These are phyloP conservation scores for Eleusine coracana DNA, from an alignment of 176 grass and related monocot genomes.

Conservation along the genomic window DNA sequence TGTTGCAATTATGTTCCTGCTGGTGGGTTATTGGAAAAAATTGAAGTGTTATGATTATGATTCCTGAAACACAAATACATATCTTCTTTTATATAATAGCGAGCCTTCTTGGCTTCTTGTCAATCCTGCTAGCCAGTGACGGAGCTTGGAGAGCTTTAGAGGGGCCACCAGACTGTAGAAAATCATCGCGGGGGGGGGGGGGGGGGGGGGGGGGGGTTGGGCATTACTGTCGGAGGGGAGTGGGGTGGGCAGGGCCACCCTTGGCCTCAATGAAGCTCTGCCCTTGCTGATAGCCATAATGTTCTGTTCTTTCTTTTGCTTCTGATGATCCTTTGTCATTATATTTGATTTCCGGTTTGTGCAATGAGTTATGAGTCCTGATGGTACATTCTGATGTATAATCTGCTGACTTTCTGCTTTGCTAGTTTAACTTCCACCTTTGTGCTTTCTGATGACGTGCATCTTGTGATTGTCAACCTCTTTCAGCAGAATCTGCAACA, in stretches of 20 bases:
- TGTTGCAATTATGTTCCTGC: background rate
- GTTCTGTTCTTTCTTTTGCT: constrained; percentile 3
- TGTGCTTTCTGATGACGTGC: background rate
- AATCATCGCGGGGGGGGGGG: too few relatives aligned
- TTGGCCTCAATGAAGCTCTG: too few relatives aligned
- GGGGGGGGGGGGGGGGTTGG: too few relatives aligned
- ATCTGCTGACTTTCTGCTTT: constrained; percentile 6
- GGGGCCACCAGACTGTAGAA: too few relatives aligned
- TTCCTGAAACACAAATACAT: background rate
- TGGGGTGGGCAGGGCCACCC: too few relatives aligned
- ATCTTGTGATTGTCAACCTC: constrained; percentile 12
- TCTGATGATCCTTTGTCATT: background rate
- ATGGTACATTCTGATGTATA: constrained; percentile 13
- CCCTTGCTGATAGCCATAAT: background rate
- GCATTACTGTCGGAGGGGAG: too few relatives aligned
- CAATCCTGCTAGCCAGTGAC: background rate
- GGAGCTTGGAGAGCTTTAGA: too few relatives aligned
- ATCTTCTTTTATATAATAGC: background rate
- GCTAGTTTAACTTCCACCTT: background rate
- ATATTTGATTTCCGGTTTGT: background rate
- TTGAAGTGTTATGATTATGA: background rate
- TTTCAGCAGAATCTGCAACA: constrained; percentile 53
- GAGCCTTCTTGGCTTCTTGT: background rate
- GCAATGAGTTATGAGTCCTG: background rate
- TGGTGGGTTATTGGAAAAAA: background rate